Percentiles rank a stretch among this genome's conserved stretches.
Evolutionary conservation across 208 protist species (phyloP).

Genomic region (Blastocrithidia nonstop): DNA sequence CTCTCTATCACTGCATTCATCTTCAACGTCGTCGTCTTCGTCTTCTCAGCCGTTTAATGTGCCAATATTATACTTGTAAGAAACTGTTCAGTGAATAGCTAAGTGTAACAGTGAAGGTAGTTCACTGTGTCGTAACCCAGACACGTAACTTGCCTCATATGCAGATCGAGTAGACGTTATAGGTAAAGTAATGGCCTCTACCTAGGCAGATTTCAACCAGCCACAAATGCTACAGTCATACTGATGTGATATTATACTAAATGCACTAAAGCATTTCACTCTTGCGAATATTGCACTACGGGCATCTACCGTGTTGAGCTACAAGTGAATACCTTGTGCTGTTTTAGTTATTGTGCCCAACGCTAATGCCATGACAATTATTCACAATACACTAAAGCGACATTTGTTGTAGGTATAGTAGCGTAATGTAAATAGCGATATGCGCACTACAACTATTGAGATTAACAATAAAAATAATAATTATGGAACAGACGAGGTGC

Average conservation of each 20-base stretch:
- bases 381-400: slow-evolving; percentile 1
- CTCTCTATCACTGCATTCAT: slow-evolving; percentile 4
- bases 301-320: slow-evolving; percentile 12
- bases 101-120: slow-evolving; percentile 59
- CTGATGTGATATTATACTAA: slow-evolving; percentile 36
- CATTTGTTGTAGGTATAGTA: too few relatives aligned
- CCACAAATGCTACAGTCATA: slow-evolving; percentile 26
- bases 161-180: slow-evolving; percentile 70
- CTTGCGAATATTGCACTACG: slow-evolving; percentile 18
- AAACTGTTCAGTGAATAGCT: slow-evolving; percentile 68
- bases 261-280: slow-evolving; percentile 39
- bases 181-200: slow-evolving; percentile 40
- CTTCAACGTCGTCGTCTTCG: background rate
- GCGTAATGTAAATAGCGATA: too few relatives aligned
- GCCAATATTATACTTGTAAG: slow-evolving; percentile 67
- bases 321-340: slow-evolving; percentile 9
- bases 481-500: too few relatives aligned
- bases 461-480: too few relatives aligned
- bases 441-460: too few relatives aligned
- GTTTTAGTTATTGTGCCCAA: slow-evolving; percentile 16
- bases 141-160: slow-evolving; percentile 28
- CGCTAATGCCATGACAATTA: slow-evolving; percentile 10
- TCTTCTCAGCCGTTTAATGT: too few relatives aligned
- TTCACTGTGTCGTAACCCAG: slow-evolving; percentile 30
- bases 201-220: slow-evolving; percentile 43